Evolutionary conservation across 352 stramenopile species (phyloP), one percentile per base, ranked within the genome.

Genomic region (Globisporangium spinosum): DNA sequence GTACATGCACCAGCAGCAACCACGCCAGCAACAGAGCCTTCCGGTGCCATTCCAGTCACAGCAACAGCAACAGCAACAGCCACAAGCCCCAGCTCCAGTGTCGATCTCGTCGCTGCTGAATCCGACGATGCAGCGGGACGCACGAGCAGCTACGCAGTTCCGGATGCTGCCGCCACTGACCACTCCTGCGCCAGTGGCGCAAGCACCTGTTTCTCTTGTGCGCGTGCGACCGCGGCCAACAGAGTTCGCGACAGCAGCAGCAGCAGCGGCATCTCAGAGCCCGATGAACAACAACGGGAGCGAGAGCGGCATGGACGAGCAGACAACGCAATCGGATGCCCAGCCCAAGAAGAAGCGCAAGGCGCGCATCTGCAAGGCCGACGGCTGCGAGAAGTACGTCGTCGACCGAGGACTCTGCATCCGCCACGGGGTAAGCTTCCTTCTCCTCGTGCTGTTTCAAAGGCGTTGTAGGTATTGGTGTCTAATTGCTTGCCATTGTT

Each of bases 331-430:
- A 27, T 29, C 40, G 15, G 4, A 40, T 10, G 45, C 49, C 20
- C 43, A 20, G n/a, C 57, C 58, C 13, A 82, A 79, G 58, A 82
- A 82, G 62, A 82, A 80, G 43, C 76, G 76, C 27, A 82, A 82
- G 54, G 71, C 71, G 13, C 70, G 76, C 12, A 78, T 82, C 22
- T 82, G 76, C 54, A 80, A 69, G 29, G 67, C 63, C n/a, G 73
- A 79, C 15, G 73, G 76, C 15, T 82, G 76, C 58, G 72, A 76
- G 20, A 82, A 82, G 64, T 80, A 82, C 40, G 76, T 82, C 27
- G 76, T 82, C 25, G 76, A 82, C 56, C 71, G 77, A 22, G 76
- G 76, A 27, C 69, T 82, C 23, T 82, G 76, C 67, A 82, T 82
- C 71, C 68, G 73, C 25, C 76, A 82, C 40, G 76, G 76, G 56